Base-by-base conservation (phyloP, 495 filamentous ascomycete species). In the Corynascus novoguineensis region DNA sequence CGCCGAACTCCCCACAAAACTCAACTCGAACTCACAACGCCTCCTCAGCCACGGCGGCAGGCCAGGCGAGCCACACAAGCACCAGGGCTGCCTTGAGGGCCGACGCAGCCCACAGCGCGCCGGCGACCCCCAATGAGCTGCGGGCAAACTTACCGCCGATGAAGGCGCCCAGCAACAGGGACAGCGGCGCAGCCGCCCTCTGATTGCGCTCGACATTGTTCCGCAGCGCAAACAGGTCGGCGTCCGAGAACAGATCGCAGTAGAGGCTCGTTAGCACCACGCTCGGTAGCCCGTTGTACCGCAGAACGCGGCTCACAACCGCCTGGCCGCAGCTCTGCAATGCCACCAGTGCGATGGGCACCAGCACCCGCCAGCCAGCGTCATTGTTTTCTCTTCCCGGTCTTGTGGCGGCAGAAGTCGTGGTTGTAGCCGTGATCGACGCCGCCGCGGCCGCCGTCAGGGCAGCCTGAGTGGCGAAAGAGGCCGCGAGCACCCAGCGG, bases 301-400 rank as follows among this genome's bases (percentile, higher is more conserved):
- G 72, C 59, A 90, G 69, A 10, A 81, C 85, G 4, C 86, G 69
- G 66, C 84, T 87, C 0, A 78, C 77, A n/a, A 89, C 79, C 0
- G 84, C 85, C 64, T 88, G 85, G 3, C 86, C 85, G 55, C 78
- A 80, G 66, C 81, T 81, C 69, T 90, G 86, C 64, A 89, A 87
- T 15, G 86, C 82, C 17, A 90, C 71, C 24, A 87, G 67, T 0
- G 78, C 79, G 54, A 89, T 75, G 11, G 86, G 85, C 0, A 81
- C 67, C 5, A 86, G 68, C 0, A 82, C 78, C 0, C 75, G 62
- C 84, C 84, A 88, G 52, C 68, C 73, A 21, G 82, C 63, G 0
- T 69, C 68, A 5, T 80, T 75, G 37, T 73, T 72, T 34, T 44
- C 51, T n/a, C 53, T 31, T 15, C 70, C 60, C 57, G 70, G 27